Percentiles rank a stretch among this genome's conserved stretches.
phyloP scores from a whole-genome alignment of 1,139 yeast species.

The Lizanozyma gosingica region DNA sequence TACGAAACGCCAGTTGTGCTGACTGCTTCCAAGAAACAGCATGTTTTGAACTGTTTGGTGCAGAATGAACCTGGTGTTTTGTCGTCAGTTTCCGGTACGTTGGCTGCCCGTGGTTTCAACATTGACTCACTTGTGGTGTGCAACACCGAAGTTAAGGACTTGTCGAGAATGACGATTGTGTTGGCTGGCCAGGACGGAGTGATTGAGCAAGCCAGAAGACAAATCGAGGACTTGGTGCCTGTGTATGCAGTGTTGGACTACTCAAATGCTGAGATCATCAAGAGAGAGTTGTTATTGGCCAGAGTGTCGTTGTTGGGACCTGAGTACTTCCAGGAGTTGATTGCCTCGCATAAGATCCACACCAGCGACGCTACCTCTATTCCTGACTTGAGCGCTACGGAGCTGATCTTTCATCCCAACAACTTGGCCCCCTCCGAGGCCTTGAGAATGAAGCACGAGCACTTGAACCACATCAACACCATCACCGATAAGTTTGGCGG shows the following conservation, averaged over 20 bases:
- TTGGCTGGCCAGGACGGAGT: constrained; percentile 93
- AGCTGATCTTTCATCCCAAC: constrained; percentile 71
- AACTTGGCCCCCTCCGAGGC: constrained; percentile 89
- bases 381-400: constrained; percentile 43
- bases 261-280: constrained; percentile 80
- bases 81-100: constrained; percentile 85
- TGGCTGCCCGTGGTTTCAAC: constrained; percentile 97
- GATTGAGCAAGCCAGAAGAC: constrained; percentile 97
- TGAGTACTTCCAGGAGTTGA: constrained; percentile 90
- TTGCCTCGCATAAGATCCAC: constrained; percentile 71
- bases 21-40: constrained; percentile 63
- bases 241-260: constrained; percentile 97
- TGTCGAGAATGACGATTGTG: constrained; percentile 94
- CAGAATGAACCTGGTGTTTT: constrained; percentile 98
- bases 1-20: constrained; percentile 87
- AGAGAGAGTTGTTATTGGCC: constrained; percentile 83
- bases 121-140: constrained; percentile 96
- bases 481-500: constrained; percentile 88
- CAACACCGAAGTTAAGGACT: constrained; percentile 90
- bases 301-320: constrained; percentile 92
- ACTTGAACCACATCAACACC: constrained; percentile 74
- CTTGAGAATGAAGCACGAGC: constrained; percentile 86
- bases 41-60: constrained; percentile 90
- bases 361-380: constrained; percentile 29
- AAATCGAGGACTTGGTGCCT: constrained; percentile 94